A percentile compares a stretch with the other conserved stretches of the same genome.
Evolutionary conservation across 2,329 filamentous ascomycete genomes (phyloP).

Genomic region (Fusarium lyarnte): DNA sequence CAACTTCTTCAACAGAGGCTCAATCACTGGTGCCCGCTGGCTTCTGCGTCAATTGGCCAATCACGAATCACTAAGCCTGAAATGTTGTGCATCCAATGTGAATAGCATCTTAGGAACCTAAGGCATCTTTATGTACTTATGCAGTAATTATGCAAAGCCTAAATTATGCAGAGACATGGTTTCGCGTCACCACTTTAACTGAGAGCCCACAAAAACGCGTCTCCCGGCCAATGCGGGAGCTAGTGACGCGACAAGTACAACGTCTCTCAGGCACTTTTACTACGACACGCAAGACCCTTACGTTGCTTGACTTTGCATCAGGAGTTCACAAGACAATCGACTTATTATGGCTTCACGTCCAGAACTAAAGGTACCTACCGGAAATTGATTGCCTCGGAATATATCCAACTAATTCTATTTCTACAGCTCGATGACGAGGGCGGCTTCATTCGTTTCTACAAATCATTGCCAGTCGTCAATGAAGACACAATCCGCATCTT

Average conservation of each 20-base stretch:
- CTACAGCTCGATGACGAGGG: slow-evolving; percentile 90
- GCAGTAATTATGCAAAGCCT: neutral
- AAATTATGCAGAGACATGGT: neutral
- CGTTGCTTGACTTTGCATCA: slow-evolving; percentile 5
- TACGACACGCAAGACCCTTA: neutral
- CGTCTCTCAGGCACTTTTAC: slow-evolving; percentile 14
- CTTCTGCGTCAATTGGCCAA: neutral
- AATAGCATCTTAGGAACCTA: neutral
- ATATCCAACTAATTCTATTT: slow-evolving; percentile 1
- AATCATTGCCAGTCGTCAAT: slow-evolving; percentile 77
- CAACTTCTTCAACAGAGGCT: neutral
- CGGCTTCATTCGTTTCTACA: slow-evolving; percentile 97
- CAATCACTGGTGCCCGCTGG: neutral
- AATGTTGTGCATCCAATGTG: neutral
- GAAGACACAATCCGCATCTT: slow-evolving; percentile 88
- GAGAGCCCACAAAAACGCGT: slow-evolving; percentile 41
- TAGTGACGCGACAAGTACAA: slow-evolving; percentile 38
- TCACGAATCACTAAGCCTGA: neutral
- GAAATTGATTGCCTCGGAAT: neutral
- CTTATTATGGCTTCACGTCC: slow-evolving; percentile 74
- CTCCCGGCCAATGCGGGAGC: slow-evolving; percentile 37
- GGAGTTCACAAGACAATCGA: slow-evolving; percentile 5
- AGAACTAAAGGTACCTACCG: slow-evolving; percentile 69
- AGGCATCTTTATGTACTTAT: too few relatives aligned
- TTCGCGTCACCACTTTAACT: slow-evolving; percentile 44